Base-by-base conservation (phyloP, 2,329 filamentous ascomycete species). In the Fusarium buxicola region DNA sequence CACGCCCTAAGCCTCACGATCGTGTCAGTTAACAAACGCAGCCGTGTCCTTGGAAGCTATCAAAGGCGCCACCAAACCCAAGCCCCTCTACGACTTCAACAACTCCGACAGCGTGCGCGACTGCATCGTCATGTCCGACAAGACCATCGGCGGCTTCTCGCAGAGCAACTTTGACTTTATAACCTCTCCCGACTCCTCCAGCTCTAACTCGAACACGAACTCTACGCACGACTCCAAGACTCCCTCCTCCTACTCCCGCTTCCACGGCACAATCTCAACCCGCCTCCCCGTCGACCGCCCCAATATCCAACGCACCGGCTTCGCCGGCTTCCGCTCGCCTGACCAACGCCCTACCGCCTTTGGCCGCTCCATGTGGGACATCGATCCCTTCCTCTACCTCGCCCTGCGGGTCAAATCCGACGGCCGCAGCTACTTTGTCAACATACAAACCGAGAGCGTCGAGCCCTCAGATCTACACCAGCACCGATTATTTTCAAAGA, bases 391-490 rank as follows among this genome's bases (percentile, higher is more conserved):
- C 78, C 81, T 85, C 11, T 97, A 93, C 77, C 88, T 99, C 9
- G 94, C 92, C 0, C 78, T 99, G 72, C 89, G 94, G 12, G 84
- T 99, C 69, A 95, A 93, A 75, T 94, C 92, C 4, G 95, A 98
- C 73, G 94, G 93, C 13, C 84, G 95, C 57, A 90, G 92, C 70
- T 99, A 98, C 80, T 92, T 97, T 55, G 87, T 99, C 71, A 99
- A 99, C 76, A 81, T 99, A 13, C 95, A 98, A 80, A 97, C 94
- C 4, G 94, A 99, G 73, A 92, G 91, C 2, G 89, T 99, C 52
- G 92, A 97, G 43, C 91, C 92, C 10, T 94, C 93, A n/a, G 95
- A 99, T 75, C 83, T 99, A 63, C 95, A 98, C 76, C 95, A 99
- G 75, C 95, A 99, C 76, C 84, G 95, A 45, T 78, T 99, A 5